Evolutionary conservation across 176 grass and related monocot genomes (phyloP).

Genomic region (Carex cristatella): DNA sequence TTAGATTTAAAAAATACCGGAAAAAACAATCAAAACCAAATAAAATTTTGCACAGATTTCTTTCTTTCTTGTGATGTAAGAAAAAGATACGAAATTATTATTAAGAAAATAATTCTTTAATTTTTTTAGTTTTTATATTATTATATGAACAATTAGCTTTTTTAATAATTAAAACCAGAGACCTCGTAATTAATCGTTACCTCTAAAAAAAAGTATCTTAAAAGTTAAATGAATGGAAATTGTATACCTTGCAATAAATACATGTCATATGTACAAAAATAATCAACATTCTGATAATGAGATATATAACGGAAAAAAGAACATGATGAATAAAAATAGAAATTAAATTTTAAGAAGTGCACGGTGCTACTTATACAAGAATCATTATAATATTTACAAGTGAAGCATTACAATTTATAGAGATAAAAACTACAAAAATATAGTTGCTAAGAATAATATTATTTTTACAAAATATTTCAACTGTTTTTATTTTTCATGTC

Average conservation of each 20-base stretch:
- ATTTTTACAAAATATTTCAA: too few species aligned
- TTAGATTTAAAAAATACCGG: not conserved
- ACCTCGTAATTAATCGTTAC: not conserved
- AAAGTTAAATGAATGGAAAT: not conserved
- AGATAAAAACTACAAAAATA: too few species aligned
- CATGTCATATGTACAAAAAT: not conserved
- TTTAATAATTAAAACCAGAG: not conserved
- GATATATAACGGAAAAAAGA: too few species aligned
- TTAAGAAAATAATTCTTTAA: not conserved
- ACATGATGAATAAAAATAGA: too few species aligned
- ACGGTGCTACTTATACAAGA: too few species aligned
- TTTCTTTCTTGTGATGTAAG: not conserved
- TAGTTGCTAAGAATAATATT: too few species aligned
- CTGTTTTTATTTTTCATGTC: too few species aligned
- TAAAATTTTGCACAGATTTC: not conserved
- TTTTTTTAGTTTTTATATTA: not conserved
- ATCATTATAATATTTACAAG: too few species aligned
- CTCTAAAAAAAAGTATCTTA: not conserved
- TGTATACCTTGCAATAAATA: not conserved
- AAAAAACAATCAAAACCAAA: not conserved
- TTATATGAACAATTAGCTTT: not conserved
- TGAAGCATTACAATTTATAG: too few species aligned
- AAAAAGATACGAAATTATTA: not conserved
- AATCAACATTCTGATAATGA: not conserved
- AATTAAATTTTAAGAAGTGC: too few species aligned